A percentile compares a stretch with the other conserved stretches of the same genome.
These are phyloP conservation scores for Bipolaris gigantea DNA, from an alignment of 2,329 filamentous ascomycete genomes.

Conservation along the genomic window DNA sequence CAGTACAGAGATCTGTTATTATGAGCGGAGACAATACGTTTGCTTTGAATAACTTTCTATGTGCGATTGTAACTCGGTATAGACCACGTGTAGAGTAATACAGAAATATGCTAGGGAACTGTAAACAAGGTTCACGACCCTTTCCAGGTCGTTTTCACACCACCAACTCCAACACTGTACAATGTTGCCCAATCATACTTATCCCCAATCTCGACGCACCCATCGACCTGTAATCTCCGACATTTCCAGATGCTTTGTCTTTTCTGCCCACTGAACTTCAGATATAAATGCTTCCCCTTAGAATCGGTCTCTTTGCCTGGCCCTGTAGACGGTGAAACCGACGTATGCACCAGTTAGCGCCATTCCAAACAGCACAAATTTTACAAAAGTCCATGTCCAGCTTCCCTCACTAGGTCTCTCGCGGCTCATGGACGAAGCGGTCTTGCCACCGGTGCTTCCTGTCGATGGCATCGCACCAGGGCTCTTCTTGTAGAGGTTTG, in stretches of 20 bases:
- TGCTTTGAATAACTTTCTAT: background rate
- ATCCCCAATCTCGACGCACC: slow-evolving; percentile 9
- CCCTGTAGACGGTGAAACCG: slow-evolving; percentile 80
- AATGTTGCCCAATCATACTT: slow-evolving; percentile 15
- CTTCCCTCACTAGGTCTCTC: slow-evolving; percentile 53
- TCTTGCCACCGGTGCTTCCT: slow-evolving; percentile 13
- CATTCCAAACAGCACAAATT: slow-evolving; percentile 75
- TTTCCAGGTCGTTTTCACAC: slow-evolving; percentile 8
- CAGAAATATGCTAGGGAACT: slow-evolving; percentile 9
- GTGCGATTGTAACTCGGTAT: slow-evolving; percentile 3
- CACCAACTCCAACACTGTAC: slow-evolving; percentile 22
- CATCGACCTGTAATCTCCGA: slow-evolving; percentile 2
- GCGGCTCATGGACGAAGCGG: slow-evolving; percentile 42
- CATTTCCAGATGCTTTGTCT: slow-evolving; percentile 1
- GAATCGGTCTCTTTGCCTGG: slow-evolving; percentile 57
- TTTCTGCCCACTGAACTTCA: slow-evolving; percentile 7
- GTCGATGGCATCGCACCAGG: slow-evolving; percentile 15
- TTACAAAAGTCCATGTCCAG: slow-evolving; percentile 76
- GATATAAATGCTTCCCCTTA: slow-evolving; percentile 31
- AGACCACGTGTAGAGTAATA: slow-evolving; percentile 11
- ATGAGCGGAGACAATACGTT: slow-evolving; percentile 11
- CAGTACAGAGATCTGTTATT: slow-evolving; percentile 9
- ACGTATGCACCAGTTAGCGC: slow-evolving; percentile 76
- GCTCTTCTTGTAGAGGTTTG: slow-evolving; percentile 77
- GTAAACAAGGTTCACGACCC: slow-evolving; percentile 14